Evolutionary conservation across 169 alveolate species (phyloP).

Genomic region (Theileria luwenshuni): DNA sequence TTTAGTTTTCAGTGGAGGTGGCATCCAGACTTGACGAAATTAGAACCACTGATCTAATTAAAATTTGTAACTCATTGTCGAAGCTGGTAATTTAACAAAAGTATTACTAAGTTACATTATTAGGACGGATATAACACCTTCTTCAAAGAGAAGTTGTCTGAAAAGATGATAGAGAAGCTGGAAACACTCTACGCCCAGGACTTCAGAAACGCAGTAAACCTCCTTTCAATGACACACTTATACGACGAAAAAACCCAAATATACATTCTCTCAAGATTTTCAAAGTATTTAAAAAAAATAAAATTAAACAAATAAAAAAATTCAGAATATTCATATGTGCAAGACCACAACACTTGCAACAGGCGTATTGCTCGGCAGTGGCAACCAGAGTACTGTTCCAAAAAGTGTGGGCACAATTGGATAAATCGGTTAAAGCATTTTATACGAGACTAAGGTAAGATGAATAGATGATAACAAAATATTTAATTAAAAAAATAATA

Average conservation of each 20-base stretch:
- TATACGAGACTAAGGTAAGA: constrained; percentile 76
- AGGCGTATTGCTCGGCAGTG: constrained; percentile 79
- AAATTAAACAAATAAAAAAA: neutral
- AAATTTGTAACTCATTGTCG: constrained; percentile 71
- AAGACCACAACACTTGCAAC: constrained; percentile 77
- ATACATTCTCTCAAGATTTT: constrained; percentile 75
- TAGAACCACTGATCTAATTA: constrained; percentile 71
- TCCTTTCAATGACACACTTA: constrained; percentile 69
- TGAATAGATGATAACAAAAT: neutral
- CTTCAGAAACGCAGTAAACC: constrained; percentile 75
- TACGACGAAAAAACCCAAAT: constrained; percentile 73
- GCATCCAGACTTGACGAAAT: constrained; percentile 66
- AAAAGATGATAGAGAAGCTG: constrained; percentile 65
- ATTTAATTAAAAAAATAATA: neutral
- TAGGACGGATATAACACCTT: constrained; percentile 56
- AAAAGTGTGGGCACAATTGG: constrained; percentile 72
- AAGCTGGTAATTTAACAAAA: constrained; percentile 46
- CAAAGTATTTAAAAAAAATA: constrained; percentile 47
- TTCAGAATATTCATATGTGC: constrained; percentile 79
- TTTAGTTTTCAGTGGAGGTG: constrained; percentile 55
- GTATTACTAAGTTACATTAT: neutral
- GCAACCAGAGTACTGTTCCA: constrained; percentile 77
- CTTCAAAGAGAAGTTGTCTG: constrained; percentile 62
- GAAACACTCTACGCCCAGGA: constrained; percentile 78
- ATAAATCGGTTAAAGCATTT: constrained; percentile 71